Evolutionary conservation across 2,329 filamentous ascomycete genomes (phyloP), one percentile per base, ranked within the genome.

Genomic region (Xylariaceae sp.): DNA sequence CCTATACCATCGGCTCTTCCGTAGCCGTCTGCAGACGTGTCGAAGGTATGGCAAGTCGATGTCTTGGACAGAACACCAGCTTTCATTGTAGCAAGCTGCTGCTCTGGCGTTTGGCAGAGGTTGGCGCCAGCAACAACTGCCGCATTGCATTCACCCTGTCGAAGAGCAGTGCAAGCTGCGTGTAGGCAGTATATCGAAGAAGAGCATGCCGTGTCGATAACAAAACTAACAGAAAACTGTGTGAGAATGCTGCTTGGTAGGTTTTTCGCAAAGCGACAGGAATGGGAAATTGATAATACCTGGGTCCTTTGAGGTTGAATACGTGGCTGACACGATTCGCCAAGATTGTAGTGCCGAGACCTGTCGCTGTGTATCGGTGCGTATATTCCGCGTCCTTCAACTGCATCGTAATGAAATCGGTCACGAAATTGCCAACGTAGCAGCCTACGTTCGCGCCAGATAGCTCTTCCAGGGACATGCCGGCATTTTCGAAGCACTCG

Each of bases 71-170:
- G 57, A 0, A 71, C 61, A 0, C 68, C 68, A 0, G 66, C 51
- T 46, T 71, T 70, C 1, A 64, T 62, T 2, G 67, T 66, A 35
- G 62, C 64, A 54, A 70, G 62, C 9, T 67, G 63, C 35, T 64
- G 54, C 42, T 70, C 64, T 4, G 60, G 65, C 0, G 63, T 67
- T 3, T 70, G 50, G 11, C 74, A 68, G 6, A 74, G 46, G 59
- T 73, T 73, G 26, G 60, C 61, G n/a, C 71, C 71, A 2, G 61
- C 71, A 1, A 70, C 68, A 4, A 74, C 61, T 19, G 70, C 71
- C 1, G 61, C 59, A 6, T 66, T 61, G 11, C 66, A 69, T 37
- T 73, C 71, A 2, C 65, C 57, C 4, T 44, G 50, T 3, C 60
- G 61, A 9, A 70, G 50, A 5, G 65, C 64, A 30, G 64, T 52